Evolutionary conservation across 1,139 yeast species (phyloP), one percentile per base, ranked within the genome.

Genomic region (Protomyces gravidus): DNA sequence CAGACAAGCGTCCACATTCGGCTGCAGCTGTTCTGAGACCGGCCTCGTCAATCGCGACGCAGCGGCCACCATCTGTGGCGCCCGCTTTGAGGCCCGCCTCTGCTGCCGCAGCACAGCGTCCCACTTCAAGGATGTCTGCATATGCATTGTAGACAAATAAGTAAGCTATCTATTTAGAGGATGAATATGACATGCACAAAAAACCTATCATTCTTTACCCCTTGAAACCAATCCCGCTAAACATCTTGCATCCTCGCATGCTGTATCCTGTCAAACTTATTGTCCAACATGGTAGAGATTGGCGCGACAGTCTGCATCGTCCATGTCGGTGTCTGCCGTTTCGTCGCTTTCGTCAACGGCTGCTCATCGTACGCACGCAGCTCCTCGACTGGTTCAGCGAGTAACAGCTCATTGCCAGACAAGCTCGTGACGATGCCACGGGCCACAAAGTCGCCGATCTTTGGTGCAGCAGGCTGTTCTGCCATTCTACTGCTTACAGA

Each of bases 321-420:
- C 42, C 42, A 36, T n/a, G 42, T 36, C 42, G 42, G 23, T 23
- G 42, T 15, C 17, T 36, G 42, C 42, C 21, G 42, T 23, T 36
- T 19, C 9, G 42, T 11, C 42, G 42, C 23, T 23, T 19, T 9
- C 23, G 42, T 36, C n/a, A 13, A 15, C 17, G 42, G 19, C 5
- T 15, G 17, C 23, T 11, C 21, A 9, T n/a, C 19, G 11, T 15
- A 5, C 6, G 9, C 7, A 13, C 19, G 23, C 21, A 36, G 21
- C 42, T n/a, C 11, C 42, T n/a, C 42, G 42, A 36, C 42, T n/a
- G 42, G 42, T 17, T 36, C 21, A 36, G 42, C 42, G 11, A 36
- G 11, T 9, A 36, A 15, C 42, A 36, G 42, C 42, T 36, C 42
- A 2, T n/a, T 36, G 1, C 42, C 42, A 5, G 42, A 36, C 9